Evolutionary conservation across 345 rosid species (phyloP), one percentile per base, ranked within the genome.

Genomic region (Raphanus raphanistrum): DNA sequence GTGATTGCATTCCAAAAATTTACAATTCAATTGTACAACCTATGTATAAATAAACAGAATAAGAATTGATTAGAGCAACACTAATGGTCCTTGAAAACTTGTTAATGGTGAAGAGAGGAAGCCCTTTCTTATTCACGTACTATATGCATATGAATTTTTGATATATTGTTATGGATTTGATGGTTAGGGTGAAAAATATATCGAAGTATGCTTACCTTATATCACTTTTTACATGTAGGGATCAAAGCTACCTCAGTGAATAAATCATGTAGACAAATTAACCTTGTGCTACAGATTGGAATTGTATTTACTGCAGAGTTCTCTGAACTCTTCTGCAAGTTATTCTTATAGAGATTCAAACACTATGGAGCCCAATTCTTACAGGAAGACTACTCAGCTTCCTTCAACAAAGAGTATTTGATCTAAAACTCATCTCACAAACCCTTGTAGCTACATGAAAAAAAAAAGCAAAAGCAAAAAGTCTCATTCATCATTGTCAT

Each of bases 241-340:
- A 80, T 89, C 65, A 68, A 92, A 85, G 79, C 68, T 68, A 28
- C 35, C 2, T 27, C 77, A 78, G 61, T 70, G 21, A 57, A 28
- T 9, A 27, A 10, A 13, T 31, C 2, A 7, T 25, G 8, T 45
- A 68, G 68, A 52, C 32, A 64, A 58, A 13, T 36, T 17, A 64
- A 28, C 55, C 75, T 52, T 28, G 70, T 27, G 27, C 76, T 76
- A 36, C 17, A 28, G 3, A 9, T 64, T 57, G 29, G 10, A 29
- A 70, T 29, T 71, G 71, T 71, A 71, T 63, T 35, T 15, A 16
- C 27, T 8, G 5, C 17, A 17, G 60, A 29, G 43, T 62, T 61
- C 15, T 28, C 43, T 61, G 21, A 12, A 63, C 55, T 41, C 33
- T 6, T 3, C 26, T 52, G 72, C 27, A 68, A 29, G 15, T 8